A percentile compares a stretch with the other conserved stretches of the same genome.
These are phyloP conservation scores for Boletus sp. DNA, from an alignment of 768 basidiomycete genomes.

Conservation along the genomic window DNA sequence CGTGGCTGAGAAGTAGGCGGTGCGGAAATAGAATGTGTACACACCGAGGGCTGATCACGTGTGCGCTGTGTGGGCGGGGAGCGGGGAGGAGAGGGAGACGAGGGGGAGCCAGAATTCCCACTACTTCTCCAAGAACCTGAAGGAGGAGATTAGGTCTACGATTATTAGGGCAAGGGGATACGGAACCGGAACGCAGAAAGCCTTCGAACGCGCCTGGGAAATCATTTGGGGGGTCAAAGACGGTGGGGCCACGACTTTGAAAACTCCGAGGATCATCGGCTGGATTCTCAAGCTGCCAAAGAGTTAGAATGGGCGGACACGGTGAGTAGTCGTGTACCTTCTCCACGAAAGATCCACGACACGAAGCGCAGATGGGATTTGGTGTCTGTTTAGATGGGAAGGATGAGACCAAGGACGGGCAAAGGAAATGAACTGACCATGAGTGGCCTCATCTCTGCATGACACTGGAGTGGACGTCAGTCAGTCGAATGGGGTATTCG, in stretches of 20 bases:
- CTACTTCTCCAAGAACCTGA: conserved; percentile 8
- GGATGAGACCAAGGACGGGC: neutral
- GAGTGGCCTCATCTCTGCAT: conserved; percentile 84
- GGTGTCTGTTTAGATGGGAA: conserved; percentile 51
- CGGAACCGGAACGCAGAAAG: conserved; percentile 45
- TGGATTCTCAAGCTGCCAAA: conserved; percentile 66
- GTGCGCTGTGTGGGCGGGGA: conserved; percentile 16
- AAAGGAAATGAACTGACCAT: conserved; percentile 54
- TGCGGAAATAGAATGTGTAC: neutral
- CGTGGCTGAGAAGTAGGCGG: neutral
- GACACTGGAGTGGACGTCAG: conserved; percentile 52
- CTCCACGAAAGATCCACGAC: conserved; percentile 80
- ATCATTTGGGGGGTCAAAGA: conserved; percentile 26
- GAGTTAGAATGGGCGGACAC: neutral
- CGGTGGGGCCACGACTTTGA: conserved; percentile 36
- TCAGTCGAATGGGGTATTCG: conserved; percentile 7
- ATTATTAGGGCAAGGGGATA: neutral
- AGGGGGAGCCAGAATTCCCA: neutral
- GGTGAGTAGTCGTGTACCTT: conserved; percentile 38
- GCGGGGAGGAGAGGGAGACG: conserved; percentile 9
- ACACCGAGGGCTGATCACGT: conserved; percentile 18
- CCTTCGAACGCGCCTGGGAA: conserved; percentile 43
- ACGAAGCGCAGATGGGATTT: conserved; percentile 81
- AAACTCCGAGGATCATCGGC: conserved; percentile 75
- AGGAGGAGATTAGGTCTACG: neutral